These are phyloP conservation scores for Ophiostoma pallidulum DNA, from an alignment of 2,329 filamentous ascomycete genomes.

Conservation along the genomic window DNA sequence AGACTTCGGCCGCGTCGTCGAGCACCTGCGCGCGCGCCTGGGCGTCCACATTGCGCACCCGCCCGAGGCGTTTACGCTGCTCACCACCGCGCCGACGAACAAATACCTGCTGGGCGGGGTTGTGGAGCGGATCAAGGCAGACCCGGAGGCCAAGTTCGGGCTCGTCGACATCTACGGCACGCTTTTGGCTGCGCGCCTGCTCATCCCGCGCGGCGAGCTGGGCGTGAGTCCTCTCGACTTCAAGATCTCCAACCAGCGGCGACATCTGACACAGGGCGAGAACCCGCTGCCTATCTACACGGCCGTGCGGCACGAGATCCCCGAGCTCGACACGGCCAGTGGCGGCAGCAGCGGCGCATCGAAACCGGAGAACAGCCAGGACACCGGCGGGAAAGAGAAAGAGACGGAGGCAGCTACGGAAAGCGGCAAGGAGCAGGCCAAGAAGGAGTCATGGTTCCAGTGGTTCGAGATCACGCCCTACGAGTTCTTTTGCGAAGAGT, in stretches of 20 bases:
- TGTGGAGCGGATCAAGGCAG: slow-evolving; percentile 84
- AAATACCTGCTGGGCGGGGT: slow-evolving; percentile 81
- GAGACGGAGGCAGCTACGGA: slow-evolving; percentile 29
- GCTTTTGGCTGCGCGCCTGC: slow-evolving; percentile 69
- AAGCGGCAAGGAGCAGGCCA: slow-evolving; percentile 40
- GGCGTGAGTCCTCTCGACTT: slow-evolving; percentile 69
- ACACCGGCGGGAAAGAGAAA: slow-evolving; percentile 20
- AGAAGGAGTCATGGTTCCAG: slow-evolving; percentile 80
- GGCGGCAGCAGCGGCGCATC: slow-evolving; percentile 18
- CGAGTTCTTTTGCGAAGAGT: slow-evolving; percentile 91
- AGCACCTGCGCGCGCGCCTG: slow-evolving; percentile 78
- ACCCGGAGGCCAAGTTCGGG: slow-evolving; percentile 70
- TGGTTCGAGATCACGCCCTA: slow-evolving; percentile 97
- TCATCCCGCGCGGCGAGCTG: slow-evolving; percentile 79
- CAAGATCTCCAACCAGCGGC: slow-evolving; percentile 80
- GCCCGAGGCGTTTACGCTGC: slow-evolving; percentile 66
- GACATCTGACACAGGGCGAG: slow-evolving; percentile 65
- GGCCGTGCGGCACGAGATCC: slow-evolving; percentile 91
- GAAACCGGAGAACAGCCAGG: slow-evolving; percentile 24
- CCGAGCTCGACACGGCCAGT: slow-evolving; percentile 45
- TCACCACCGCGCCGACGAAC: slow-evolving; percentile 85
- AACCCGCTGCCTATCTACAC: slow-evolving; percentile 92
- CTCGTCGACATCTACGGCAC: slow-evolving; percentile 90
- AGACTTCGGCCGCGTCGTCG: slow-evolving; percentile 59
- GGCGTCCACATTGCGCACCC: slow-evolving; percentile 89